Base-by-base conservation (phyloP, 1,139 yeast species). In the Sugiyamaella xylanicola region DNA sequence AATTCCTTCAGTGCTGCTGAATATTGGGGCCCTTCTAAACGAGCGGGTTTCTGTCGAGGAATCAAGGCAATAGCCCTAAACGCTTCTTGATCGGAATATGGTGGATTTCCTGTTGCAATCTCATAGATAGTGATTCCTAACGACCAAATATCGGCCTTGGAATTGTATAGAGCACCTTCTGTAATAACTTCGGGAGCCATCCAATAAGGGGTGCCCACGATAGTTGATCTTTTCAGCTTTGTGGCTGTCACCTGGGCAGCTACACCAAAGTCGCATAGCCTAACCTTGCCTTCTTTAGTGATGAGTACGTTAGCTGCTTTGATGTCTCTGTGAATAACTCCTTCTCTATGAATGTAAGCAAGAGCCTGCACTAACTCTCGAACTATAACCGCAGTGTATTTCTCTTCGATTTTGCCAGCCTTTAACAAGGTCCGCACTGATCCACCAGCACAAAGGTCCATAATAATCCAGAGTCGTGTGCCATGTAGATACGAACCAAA, bases 121-220 rank as follows among this genome's bases (percentile, higher is more conserved):
- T 95, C 99, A 72, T 85, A 95, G 7, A 91, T 78, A 0, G 99
- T 93, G 56, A 95, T 89, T 16, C 99, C 99, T 52, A 93, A 72
- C 1, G 96, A 88, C 97, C 97, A 90, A 9, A 90, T 87, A 69
- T 90, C 97, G 0, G 95, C 96, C 72, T 87, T 90, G 51, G 84
- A 82, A 65, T 89, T 88, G 70, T 90, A 90, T 1, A 86, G 78
- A 19, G 87, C 87, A 32, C 99, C 99, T 69, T 93, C 98, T 68
- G 92, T 82, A 45, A 93, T 93, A 22, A 93, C 99, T 70, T 93
- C 99, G 0, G 99, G 99, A 0, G 99, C 99, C 99, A 95, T 95
- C 99, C 99, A 95, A 70, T 92, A 95, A 0, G 99, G 99, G 0
- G 99, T 95, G 4, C 99, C 99, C 0, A 96, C 98, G 83, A 93